phyloP scores from a whole-genome alignment of 192 early-diverging fungal genomes.

The Coemansia sp. region DNA sequence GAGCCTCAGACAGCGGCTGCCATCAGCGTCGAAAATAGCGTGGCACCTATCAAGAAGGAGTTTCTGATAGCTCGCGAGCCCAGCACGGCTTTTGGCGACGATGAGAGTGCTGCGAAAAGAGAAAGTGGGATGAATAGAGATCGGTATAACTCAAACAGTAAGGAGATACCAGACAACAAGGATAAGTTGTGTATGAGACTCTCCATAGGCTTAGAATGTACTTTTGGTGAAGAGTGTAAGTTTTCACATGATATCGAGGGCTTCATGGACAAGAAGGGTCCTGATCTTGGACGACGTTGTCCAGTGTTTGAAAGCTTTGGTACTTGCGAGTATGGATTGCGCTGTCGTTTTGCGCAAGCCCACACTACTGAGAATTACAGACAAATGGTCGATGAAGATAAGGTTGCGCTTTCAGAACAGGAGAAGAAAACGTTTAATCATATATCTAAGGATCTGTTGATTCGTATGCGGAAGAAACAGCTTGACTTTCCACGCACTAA shows the following conservation, averaged over 20 bases:
- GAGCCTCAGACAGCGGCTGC: not conserved
- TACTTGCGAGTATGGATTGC: constrained; percentile 63
- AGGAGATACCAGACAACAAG: not conserved
- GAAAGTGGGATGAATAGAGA: constrained; percentile 22
- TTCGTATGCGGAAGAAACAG: constrained; percentile 36
- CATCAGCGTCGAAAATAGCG: constrained; percentile 1
- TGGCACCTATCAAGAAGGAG: constrained; percentile 25
- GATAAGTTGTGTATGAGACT: constrained; percentile 57
- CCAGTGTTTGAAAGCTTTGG: constrained; percentile 71
- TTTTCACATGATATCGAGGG: constrained; percentile 75
- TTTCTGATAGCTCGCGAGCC: constrained; percentile 10
- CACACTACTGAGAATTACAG: constrained; percentile 54
- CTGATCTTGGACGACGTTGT: constrained; percentile 75
- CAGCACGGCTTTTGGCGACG: not conserved
- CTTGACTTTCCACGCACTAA: constrained; percentile 46
- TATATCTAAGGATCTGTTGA: constrained; percentile 23
- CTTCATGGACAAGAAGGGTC: constrained; percentile 70
- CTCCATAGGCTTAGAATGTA: constrained; percentile 53
- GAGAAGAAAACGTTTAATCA: constrained; percentile 18
- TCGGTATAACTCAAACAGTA: constrained; percentile 17
- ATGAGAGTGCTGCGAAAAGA: not conserved
- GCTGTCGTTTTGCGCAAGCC: constrained; percentile 60
- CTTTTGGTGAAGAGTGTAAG: constrained; percentile 61
- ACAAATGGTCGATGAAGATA: constrained; percentile 61
- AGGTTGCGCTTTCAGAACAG: not conserved